Conservation (phyloP, 768 basidiomycete genomes). For the Boletus eberwhitei region DNA sequence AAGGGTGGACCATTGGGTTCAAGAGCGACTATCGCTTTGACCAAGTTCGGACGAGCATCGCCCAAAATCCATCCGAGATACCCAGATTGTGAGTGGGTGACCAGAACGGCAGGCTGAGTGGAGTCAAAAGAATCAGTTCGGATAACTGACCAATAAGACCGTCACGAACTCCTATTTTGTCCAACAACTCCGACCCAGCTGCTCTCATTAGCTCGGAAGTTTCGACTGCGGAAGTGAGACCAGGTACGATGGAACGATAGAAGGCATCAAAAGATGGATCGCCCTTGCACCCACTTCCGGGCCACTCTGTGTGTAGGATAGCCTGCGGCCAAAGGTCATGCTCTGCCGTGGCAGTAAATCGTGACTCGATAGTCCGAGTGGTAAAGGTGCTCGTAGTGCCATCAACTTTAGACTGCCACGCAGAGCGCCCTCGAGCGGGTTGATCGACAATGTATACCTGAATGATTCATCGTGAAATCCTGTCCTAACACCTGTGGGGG, state of each 20-base stretch:
- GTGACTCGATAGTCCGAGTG: slow-evolving; percentile 35
- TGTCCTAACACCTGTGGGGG: background rate
- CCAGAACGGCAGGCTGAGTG: slow-evolving; percentile 41
- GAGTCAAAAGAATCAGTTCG: slow-evolving; percentile 1
- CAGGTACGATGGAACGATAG: slow-evolving; percentile 42
- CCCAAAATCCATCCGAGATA: slow-evolving; percentile 48
- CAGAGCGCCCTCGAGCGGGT: slow-evolving; percentile 43
- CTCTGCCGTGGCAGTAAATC: slow-evolving; percentile 40
- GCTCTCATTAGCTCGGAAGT: slow-evolving; percentile 37
- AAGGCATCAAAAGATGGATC: slow-evolving; percentile 45
- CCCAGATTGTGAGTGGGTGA: slow-evolving; percentile 52
- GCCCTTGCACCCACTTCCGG: slow-evolving; percentile 46
- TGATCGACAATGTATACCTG: slow-evolving; percentile 47
- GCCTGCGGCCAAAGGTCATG: slow-evolving; percentile 47
- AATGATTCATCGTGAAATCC: background rate
- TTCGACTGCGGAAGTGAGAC: slow-evolving; percentile 35
- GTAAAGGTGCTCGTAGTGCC: slow-evolving; percentile 33
- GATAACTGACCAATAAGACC: background rate
- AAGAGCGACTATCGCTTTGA: slow-evolving; percentile 47
- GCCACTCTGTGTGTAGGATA: slow-evolving; percentile 48
- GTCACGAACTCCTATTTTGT: slow-evolving; percentile 46
- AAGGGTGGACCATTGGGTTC: slow-evolving; percentile 54
- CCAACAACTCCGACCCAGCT: slow-evolving; percentile 43
- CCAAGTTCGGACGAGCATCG: slow-evolving; percentile 41
- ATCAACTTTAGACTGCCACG: slow-evolving; percentile 40